phyloP scores from a whole-genome alignment of 106 monocot species.

The Dendrobium chrysotoxum region DNA sequence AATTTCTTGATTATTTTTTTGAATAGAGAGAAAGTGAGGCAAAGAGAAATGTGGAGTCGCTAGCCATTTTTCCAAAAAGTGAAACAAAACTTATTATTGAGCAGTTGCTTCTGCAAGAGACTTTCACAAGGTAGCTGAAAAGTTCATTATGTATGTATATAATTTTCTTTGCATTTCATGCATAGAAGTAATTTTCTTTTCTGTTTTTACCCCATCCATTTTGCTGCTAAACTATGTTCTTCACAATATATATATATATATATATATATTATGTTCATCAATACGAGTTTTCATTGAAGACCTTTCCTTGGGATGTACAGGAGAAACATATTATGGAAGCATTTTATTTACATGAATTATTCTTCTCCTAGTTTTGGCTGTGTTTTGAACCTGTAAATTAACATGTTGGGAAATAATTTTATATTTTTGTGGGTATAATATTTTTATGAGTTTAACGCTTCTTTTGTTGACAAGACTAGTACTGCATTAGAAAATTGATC shows the following conservation, averaged over 20 bases:
- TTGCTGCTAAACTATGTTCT: background rate
- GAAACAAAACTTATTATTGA: slow-evolving; percentile 51
- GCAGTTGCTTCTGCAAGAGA: slow-evolving; percentile 61
- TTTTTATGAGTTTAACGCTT: background rate
- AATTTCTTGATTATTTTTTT: background rate
- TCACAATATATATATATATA: too few relatives aligned
- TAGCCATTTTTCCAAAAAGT: slow-evolving; percentile 28
- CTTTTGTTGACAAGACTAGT: background rate
- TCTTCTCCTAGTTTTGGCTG: background rate
- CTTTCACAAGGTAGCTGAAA: slow-evolving; percentile 54
- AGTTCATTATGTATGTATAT: background rate
- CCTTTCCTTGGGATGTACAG: background rate
- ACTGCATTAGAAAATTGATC: background rate
- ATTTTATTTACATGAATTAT: background rate
- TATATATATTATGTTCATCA: too few relatives aligned
- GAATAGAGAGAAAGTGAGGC: slow-evolving; percentile 8
- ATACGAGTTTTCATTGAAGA: too few relatives aligned
- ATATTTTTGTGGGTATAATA: background rate
- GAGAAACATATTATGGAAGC: background rate
- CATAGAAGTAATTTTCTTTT: background rate
- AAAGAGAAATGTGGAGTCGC: slow-evolving; percentile 8
- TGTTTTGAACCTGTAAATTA: background rate
- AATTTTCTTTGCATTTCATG: background rate
- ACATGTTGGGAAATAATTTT: background rate
- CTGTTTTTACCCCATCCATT: background rate